Conservation (phyloP, 768 basidiomycete species). For the Trametes sanguinea region DNA sequence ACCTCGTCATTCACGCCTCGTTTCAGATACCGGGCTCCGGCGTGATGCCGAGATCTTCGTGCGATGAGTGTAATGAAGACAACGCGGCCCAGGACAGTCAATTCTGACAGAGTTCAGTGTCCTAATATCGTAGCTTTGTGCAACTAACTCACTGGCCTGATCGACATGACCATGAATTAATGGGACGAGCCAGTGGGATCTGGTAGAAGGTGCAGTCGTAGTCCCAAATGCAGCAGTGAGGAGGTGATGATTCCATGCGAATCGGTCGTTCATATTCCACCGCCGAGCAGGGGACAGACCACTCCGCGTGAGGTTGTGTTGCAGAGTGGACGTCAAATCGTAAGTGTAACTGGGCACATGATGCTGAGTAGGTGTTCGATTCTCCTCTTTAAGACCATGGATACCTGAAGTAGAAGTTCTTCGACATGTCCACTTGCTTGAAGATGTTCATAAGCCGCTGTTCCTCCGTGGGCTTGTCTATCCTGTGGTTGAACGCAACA, state of each 20-base stretch:
- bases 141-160: slow-evolving; percentile 83
- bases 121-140: background rate
- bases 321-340: slow-evolving; percentile 94
- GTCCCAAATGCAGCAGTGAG: slow-evolving; percentile 66
- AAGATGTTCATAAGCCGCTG: slow-evolving; percentile 87
- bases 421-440: slow-evolving; percentile 97
- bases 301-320: slow-evolving; percentile 80
- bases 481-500: slow-evolving; percentile 74
- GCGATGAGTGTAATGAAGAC: slow-evolving; percentile 96
- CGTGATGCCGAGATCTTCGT: slow-evolving; percentile 90
- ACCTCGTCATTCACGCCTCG: slow-evolving; percentile 95
- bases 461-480: slow-evolving; percentile 88
- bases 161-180: slow-evolving; percentile 96
- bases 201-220: slow-evolving; percentile 41
- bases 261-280: slow-evolving; percentile 83
- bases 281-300: slow-evolving; percentile 42
- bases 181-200: slow-evolving; percentile 84
- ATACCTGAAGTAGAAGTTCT: slow-evolving; percentile 98
- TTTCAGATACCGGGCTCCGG: slow-evolving; percentile 92
- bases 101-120: slow-evolving; percentile 51
- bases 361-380: background rate
- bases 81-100: slow-evolving; percentile 86
- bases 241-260: slow-evolving; percentile 94
- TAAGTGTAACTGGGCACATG: slow-evolving; percentile 76
- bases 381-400: background rate